phyloP scores from a whole-genome alignment of 345 rosid species.

The Cochlearia excelsa region DNA sequence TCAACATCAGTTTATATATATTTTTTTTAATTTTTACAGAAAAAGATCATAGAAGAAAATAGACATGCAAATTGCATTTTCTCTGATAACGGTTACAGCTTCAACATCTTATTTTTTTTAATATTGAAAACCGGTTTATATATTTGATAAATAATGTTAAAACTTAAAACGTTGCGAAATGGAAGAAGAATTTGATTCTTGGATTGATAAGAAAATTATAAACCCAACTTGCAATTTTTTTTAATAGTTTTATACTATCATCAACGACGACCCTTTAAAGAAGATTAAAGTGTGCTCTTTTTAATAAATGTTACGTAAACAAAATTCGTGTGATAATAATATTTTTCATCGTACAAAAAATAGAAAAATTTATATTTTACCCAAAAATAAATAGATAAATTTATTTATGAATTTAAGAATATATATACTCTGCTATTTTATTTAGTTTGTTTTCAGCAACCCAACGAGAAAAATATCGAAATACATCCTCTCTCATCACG shows the following conservation, averaged over 20 bases:
- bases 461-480: slow-evolving; percentile 22
- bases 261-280: not conserved
- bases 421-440: not conserved
- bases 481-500: slow-evolving; percentile 26
- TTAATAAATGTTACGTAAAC: not conserved
- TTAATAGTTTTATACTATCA: not conserved
- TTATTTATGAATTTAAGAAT: not conserved
- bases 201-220: slow-evolving; percentile 2
- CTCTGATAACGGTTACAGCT: too few species aligned
- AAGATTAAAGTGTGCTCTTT: not conserved
- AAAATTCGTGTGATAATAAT: not conserved
- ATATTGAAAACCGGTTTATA: too few species aligned
- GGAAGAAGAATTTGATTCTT: slow-evolving; percentile 24
- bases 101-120: too few species aligned
- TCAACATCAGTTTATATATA: not conserved
- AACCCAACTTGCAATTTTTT: slow-evolving; percentile 11
- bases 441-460: slow-evolving; percentile 1
- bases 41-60: slow-evolving; percentile 5
- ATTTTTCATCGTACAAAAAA: too few species aligned
- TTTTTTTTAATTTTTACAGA: not conserved
- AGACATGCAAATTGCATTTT: slow-evolving; percentile 11
- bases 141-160: too few species aligned
- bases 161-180: not conserved
- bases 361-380: not conserved
- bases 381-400: too few species aligned